Evolutionary conservation across 768 basidiomycete species (phyloP).

Genomic region (Suillus spraguei): DNA sequence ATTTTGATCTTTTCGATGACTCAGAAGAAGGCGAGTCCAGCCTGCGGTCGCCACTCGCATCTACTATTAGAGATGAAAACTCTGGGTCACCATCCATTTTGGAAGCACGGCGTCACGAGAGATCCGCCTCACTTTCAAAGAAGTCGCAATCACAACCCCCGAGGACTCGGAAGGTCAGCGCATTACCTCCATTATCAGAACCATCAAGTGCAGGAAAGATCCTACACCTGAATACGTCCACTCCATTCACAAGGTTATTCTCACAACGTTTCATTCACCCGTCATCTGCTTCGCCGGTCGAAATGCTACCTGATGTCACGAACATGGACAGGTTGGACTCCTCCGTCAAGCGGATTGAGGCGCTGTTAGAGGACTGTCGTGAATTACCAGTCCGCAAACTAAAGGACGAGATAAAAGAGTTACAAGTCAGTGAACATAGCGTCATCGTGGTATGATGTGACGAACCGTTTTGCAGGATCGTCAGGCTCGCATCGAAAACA

Average conservation of each 20-base stretch:
- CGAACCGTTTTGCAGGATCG: conserved; percentile 49
- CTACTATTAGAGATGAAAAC: conserved; percentile 12
- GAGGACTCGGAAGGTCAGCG: conserved; percentile 30
- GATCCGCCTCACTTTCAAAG: conserved; percentile 13
- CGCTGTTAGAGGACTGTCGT: conserved; percentile 62
- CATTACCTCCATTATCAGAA: conserved; percentile 29
- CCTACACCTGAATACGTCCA: conserved; percentile 30
- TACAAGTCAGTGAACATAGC: conserved; percentile 54
- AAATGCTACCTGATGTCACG: conserved; percentile 20
- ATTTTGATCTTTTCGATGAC: conserved; percentile 53
- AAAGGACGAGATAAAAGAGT: conserved; percentile 81
- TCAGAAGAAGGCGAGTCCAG: conserved; percentile 44
- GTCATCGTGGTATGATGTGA: conserved; percentile 7
- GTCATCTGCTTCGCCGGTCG: neutral
- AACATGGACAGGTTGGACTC: conserved; percentile 42
- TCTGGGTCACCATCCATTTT: conserved; percentile 18
- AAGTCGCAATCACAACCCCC: conserved; percentile 13
- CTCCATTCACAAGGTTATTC: conserved; percentile 32
- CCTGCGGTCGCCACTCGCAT: conserved; percentile 14
- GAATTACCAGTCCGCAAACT: conserved; percentile 65
- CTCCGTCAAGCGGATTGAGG: conserved; percentile 57
- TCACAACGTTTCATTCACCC: conserved; percentile 12
- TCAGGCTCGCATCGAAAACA: conserved; percentile 76
- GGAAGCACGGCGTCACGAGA: conserved; percentile 5
- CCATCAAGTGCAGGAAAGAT: conserved; percentile 31